These are phyloP conservation scores for Mortierella sp. DNA, from an alignment of 371 early-diverging fungal genomes.

Conservation along the genomic window DNA sequence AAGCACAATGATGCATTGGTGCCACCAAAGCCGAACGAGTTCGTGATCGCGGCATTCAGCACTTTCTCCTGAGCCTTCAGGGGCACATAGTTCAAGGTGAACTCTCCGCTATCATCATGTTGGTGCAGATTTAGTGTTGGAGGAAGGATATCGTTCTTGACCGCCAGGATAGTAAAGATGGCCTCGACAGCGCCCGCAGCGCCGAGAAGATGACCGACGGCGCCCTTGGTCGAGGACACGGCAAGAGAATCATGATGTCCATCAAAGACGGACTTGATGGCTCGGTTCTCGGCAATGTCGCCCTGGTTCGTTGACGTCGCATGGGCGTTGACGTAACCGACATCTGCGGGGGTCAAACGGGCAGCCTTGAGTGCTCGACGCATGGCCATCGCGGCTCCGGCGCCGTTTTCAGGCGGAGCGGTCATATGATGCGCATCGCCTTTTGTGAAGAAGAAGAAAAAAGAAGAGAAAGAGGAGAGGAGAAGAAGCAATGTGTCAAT, in stretches of 20 bases:
- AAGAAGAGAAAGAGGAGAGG: too few relatives aligned
- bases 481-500: too few relatives aligned
- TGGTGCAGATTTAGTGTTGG: conserved; percentile 86
- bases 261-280: conserved; percentile 83
- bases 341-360: conserved; percentile 64
- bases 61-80: conserved; percentile 65
- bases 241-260: conserved; percentile 64
- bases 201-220: conserved; percentile 93
- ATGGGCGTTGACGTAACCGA: conserved; percentile 95
- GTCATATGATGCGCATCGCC: conserved; percentile 96
- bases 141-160: conserved; percentile 79
- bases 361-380: conserved; percentile 78
- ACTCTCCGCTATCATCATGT: conserved; percentile 65
- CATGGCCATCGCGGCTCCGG: conserved; percentile 91
- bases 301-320: conserved; percentile 90
- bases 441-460: neutral
- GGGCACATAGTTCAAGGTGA: conserved; percentile 84
- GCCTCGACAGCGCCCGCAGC: conserved; percentile 97
- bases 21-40: conserved; percentile 98
- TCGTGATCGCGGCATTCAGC: conserved; percentile 82
- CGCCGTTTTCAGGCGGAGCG: conserved; percentile 87
- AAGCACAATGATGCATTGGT: conserved; percentile 91
- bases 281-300: conserved; percentile 82
- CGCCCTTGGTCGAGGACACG: conserved; percentile 93
- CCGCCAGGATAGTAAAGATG: conserved; percentile 84